A percentile compares a stretch with the other conserved stretches of the same genome.
Conservation (phyloP, 2,329 filamentous ascomycete species). For the Chrysoporthe deuterocubensis region DNA sequence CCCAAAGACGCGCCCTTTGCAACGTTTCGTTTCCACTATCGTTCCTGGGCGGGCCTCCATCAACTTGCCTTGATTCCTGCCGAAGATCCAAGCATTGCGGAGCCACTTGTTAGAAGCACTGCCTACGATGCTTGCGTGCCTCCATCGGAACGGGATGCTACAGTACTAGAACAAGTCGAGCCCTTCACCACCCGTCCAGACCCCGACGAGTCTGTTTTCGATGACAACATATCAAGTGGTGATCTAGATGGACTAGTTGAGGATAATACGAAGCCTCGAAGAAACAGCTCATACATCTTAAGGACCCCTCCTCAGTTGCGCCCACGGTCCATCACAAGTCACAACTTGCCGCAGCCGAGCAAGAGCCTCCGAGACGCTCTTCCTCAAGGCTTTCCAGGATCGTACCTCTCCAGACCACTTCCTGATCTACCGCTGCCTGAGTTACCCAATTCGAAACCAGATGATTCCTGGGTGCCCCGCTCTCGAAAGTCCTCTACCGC, state of each 20-base stretch:
- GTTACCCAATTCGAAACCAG: constrained; percentile 7
- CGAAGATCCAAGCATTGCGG: constrained; percentile 20
- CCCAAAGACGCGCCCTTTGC: constrained; percentile 56
- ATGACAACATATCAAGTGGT: constrained; percentile 12
- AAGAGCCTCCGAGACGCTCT: constrained; percentile 36
- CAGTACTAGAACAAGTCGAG: background rate
- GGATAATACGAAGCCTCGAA: background rate
- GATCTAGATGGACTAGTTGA: background rate
- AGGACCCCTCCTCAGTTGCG: constrained; percentile 25
- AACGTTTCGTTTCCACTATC: constrained; percentile 61
- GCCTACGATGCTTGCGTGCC: constrained; percentile 4
- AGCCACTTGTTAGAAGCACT: constrained; percentile 12
- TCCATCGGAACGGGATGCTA: background rate
- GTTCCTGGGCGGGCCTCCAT: constrained; percentile 53
- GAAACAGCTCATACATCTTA: constrained; percentile 20
- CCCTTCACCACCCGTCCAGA: background rate
- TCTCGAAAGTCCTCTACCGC: constrained; percentile 29
- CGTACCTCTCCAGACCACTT: constrained; percentile 36
- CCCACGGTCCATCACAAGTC: constrained; percentile 13
- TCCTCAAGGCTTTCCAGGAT: constrained; percentile 27
- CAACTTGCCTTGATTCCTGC: constrained; percentile 52
- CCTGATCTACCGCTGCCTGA: constrained; percentile 36
- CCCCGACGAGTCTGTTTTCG: constrained; percentile 20
- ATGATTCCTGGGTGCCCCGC: constrained; percentile 15
- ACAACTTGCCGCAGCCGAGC: constrained; percentile 38